Conservation (phyloP, 305 asterid genomes). For the Fraxinus baroniana region DNA sequence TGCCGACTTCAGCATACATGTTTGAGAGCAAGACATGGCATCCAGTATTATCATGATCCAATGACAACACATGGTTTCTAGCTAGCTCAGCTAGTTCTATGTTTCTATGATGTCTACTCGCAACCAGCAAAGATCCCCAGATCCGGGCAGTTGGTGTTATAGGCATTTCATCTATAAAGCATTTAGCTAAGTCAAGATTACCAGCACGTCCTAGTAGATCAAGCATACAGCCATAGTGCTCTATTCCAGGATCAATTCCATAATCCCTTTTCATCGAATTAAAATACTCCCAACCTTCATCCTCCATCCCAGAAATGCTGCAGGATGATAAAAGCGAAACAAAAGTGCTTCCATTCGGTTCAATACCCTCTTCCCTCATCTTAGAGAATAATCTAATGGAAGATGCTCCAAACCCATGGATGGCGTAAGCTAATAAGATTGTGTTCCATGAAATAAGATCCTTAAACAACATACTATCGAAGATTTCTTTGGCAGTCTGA, state of each 20-base stretch:
- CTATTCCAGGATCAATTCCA: slow-evolving; percentile 55
- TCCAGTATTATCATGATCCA: slow-evolving; percentile 47
- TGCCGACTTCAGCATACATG: slow-evolving; percentile 56
- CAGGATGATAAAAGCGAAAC: slow-evolving; percentile 57
- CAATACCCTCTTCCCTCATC: slow-evolving; percentile 40
- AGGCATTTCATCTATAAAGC: slow-evolving; percentile 54
- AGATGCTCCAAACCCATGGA: slow-evolving; percentile 52
- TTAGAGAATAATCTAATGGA: slow-evolving; percentile 41
- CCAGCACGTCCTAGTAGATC: slow-evolving; percentile 66
- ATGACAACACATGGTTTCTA: slow-evolving; percentile 33
- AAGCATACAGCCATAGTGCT: slow-evolving; percentile 67
- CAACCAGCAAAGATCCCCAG: slow-evolving; percentile 65
- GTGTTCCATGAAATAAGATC: slow-evolving; percentile 68
- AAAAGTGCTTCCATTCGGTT: slow-evolving; percentile 56
- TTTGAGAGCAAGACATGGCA: slow-evolving; percentile 58
- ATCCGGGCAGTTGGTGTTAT: slow-evolving; percentile 49
- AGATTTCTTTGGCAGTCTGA: slow-evolving; percentile 35
- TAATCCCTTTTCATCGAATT: slow-evolving; percentile 46
- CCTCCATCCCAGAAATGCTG: slow-evolving; percentile 50
- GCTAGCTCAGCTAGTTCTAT: slow-evolving; percentile 59
- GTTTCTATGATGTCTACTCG: slow-evolving; percentile 51
- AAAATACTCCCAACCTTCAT: slow-evolving; percentile 54
- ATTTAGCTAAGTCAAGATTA: slow-evolving; percentile 45
- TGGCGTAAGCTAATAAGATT: slow-evolving; percentile 57
- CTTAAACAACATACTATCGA: slow-evolving; percentile 38